Base-by-base conservation (phyloP, 2,329 filamentous ascomycete genomes). In the Lachnellula arida region DNA sequence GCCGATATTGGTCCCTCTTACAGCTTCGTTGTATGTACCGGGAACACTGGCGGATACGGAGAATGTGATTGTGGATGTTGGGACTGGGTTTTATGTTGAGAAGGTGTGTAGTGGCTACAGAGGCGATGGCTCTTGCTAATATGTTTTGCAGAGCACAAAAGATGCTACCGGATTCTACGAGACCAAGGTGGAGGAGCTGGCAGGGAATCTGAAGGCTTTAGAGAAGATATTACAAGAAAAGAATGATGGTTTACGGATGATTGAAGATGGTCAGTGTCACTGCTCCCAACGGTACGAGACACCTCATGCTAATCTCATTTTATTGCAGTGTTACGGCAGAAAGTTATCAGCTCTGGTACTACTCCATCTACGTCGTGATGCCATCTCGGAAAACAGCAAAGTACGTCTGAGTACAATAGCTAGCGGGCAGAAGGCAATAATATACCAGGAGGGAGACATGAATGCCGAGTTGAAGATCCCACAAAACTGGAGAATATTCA, bases 1-100 rank as follows among this genome's bases (percentile, higher is more conserved):
- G 66, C 74, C 77, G 7, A 87, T 97, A 48, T 82, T 99, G 19
- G 91, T 99, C n/a, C 94, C 95, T 0, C 75, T 99, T 60, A 99
- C 94, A 12, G 94, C 89, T 66, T 97, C 92, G 0, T 81, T 99
- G 32, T 99, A 99, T 73, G 93, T 99, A 15, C 88, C 88, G 25
- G 95, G 93, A 34, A 86, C 81, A 40, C 78, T 97, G 42, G 81
- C 88, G 46, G 83, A 87, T 71, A 80, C 86, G 1, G 82, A 89
- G 55, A 86, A 85, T 59, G 91, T 96, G 6, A 79, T 97, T 56
- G 91, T 97, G 42, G 93, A 97, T 72, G 85, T 97, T 19, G 93
- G 93, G 19, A 97, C 93, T 0, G 93, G 93, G 0, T 97, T 95
- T 71, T 92, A 91, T 68, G 86, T 97, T 52, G 92, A 97, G 75